Evolutionary conservation across 1,139 yeast species (phyloP).

Genomic region (Hyphopichia khmerensis): DNA sequence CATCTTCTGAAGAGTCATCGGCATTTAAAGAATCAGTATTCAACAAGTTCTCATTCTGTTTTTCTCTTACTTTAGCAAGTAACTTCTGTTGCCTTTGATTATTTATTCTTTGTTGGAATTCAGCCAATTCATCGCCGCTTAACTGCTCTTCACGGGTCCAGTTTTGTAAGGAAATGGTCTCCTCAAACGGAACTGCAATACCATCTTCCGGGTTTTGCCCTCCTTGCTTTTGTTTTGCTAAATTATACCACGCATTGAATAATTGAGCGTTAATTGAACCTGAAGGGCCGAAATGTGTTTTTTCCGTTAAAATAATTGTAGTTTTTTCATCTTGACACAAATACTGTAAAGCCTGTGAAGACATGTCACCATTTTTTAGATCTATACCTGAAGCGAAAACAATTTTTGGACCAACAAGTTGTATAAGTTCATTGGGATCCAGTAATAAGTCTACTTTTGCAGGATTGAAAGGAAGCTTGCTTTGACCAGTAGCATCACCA

Average conservation of each 20-base stretch:
- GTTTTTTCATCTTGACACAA: conserved; percentile 65
- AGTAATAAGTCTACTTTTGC: conserved; percentile 56
- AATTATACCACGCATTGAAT: conserved; percentile 56
- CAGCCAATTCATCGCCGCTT: conserved; percentile 47
- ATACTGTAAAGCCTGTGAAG: conserved; percentile 55
- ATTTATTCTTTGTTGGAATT: conserved; percentile 47
- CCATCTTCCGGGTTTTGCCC: conserved; percentile 53
- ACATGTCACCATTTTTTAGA: conserved; percentile 60
- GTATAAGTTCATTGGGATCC: conserved; percentile 57
- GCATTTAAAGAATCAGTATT: conserved; percentile 40
- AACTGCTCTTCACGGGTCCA: conserved; percentile 51
- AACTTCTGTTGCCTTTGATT: conserved; percentile 45
- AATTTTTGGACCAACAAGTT: conserved; percentile 70
- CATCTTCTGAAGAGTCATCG: conserved; percentile 40
- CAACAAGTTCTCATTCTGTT: conserved; percentile 54
- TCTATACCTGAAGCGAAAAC: conserved; percentile 80
- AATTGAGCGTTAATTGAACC: conserved; percentile 35
- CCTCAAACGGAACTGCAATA: conserved; percentile 53
- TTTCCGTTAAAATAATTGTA: conserved; percentile 74
- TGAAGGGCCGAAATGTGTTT: conserved; percentile 31
- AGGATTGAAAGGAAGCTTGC: conserved; percentile 74
- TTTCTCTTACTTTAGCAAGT: conserved; percentile 54
- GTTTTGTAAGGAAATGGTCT: conserved; percentile 26
- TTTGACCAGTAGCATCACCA: conserved; percentile 30
- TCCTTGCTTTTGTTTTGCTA: conserved; percentile 34